Evolutionary conservation across 257 asterid species (phyloP).

Genomic region (Scutellaria barbata): DNA sequence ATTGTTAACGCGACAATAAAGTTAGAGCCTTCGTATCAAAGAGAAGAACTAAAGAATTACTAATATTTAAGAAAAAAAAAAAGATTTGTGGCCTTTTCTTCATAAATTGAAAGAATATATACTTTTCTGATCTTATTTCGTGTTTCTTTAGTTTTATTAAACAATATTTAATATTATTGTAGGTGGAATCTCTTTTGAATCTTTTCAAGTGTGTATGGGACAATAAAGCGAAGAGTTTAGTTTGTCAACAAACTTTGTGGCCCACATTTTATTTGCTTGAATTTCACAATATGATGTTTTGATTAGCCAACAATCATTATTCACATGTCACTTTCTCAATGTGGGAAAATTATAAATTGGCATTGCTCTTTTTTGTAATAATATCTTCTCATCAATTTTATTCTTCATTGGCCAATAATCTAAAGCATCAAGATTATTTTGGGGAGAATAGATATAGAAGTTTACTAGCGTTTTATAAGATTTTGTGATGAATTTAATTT

Average conservation of each 20-base stretch:
- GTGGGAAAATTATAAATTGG: neutral
- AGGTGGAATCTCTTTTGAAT: conserved; percentile 27
- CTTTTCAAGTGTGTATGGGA: conserved; percentile 20
- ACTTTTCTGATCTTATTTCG: neutral
- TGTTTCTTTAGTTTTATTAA: neutral
- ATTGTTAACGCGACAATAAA: too few relatives aligned
- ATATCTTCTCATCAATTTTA: neutral
- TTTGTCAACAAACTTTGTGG: conserved; percentile 21
- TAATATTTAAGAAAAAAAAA: too few relatives aligned
- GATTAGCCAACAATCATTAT: conserved; percentile 19
- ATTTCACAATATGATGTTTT: neutral
- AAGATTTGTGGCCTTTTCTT: neutral
- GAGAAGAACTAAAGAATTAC: too few relatives aligned
- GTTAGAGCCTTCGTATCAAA: too few relatives aligned
- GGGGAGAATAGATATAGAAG: neutral
- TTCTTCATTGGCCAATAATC: neutral
- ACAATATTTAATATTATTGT: neutral
- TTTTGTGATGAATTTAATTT: too few relatives aligned
- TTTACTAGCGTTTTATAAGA: too few relatives aligned
- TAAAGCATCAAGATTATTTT: neutral
- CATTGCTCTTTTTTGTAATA: neutral
- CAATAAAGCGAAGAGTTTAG: conserved; percentile 6
- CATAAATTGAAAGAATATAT: conserved; percentile 6
- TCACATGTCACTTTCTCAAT: conserved; percentile 5
- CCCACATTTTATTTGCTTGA: conserved; percentile 13